phyloP scores from a whole-genome alignment of 768 basidiomycete genomes.

The Lactifluus pinguis region DNA sequence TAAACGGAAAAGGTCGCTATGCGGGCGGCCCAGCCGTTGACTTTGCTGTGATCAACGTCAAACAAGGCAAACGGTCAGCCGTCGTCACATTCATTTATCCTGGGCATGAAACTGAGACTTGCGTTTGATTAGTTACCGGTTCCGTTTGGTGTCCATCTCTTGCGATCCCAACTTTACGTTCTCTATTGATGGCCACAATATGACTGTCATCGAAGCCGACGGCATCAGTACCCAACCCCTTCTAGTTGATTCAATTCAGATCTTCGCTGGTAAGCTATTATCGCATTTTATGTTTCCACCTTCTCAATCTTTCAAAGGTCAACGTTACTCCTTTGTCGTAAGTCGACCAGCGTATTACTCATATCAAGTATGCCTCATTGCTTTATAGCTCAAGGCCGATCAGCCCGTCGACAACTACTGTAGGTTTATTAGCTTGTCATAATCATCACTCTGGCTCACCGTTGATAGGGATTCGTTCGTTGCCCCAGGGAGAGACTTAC shows the following conservation, averaged over 20 bases:
- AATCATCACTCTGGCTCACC: background rate
- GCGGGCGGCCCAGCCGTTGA: conserved; percentile 7
- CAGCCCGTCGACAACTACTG: conserved; percentile 8
- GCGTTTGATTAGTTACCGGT: conserved; percentile 7
- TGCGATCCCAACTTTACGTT: conserved; percentile 19
- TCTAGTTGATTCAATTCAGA: conserved; percentile 17
- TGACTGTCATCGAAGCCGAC: conserved; percentile 22
- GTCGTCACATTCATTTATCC: background rate
- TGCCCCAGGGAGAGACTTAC: background rate
- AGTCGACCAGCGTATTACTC: background rate
- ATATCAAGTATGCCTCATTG: background rate
- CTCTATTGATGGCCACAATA: conserved; percentile 16
- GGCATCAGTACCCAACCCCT: conserved; percentile 17
- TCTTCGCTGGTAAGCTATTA: conserved; percentile 12
- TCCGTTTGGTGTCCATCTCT: conserved; percentile 16
- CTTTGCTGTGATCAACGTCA: conserved; percentile 17
- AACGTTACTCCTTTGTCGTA: conserved; percentile 20
- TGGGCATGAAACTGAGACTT: background rate
- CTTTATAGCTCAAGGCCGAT: conserved; percentile 7
- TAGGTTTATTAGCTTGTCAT: background rate
- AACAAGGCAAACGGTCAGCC: conserved; percentile 15
- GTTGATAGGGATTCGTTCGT: conserved; percentile 8
- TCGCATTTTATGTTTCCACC: background rate
- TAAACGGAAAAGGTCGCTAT: conserved; percentile 20
- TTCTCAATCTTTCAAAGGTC: background rate